These are phyloP conservation scores for Penicillium sp. DNA, from an alignment of 2,329 filamentous ascomycete genomes.

Conservation along the genomic window DNA sequence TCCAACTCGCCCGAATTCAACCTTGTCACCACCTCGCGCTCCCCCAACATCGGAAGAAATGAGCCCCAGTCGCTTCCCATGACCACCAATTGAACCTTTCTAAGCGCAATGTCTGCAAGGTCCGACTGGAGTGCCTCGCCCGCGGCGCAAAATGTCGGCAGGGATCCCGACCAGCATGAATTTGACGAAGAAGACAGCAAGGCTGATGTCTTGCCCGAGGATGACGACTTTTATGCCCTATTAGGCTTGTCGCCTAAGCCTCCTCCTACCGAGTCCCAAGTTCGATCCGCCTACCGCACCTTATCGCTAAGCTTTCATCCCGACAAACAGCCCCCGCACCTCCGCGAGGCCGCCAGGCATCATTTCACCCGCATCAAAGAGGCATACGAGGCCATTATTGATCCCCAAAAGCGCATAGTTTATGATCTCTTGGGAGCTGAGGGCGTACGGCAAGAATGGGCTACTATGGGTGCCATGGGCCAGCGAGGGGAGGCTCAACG, in stretches of 20 bases:
- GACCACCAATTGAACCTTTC: neutral
- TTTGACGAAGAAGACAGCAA: conserved; percentile 26
- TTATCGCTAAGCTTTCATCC: conserved; percentile 43
- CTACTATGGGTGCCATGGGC: conserved; percentile 30
- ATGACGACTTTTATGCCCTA: conserved; percentile 41
- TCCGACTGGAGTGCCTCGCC: conserved; percentile 3
- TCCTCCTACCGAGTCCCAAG: conserved; percentile 38
- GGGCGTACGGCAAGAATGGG: conserved; percentile 39
- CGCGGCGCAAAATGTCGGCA: conserved; percentile 13
- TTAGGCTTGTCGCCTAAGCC: conserved; percentile 37
- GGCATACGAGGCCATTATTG: conserved; percentile 41
- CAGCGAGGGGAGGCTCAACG: conserved; percentile 25
- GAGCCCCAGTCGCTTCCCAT: conserved; percentile 4
- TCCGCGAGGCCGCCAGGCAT: conserved; percentile 33
- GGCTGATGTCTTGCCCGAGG: conserved; percentile 27
- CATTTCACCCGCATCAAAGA: conserved; percentile 38
- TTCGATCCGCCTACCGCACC: conserved; percentile 42
- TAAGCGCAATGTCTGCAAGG: conserved; percentile 3
- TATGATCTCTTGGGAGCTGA: conserved; percentile 42
- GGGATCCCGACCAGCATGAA: conserved; percentile 16
- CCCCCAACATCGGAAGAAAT: conserved; percentile 7
- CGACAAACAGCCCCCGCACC: conserved; percentile 40
- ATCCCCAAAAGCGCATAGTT: conserved; percentile 39
- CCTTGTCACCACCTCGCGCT: conserved; percentile 7
- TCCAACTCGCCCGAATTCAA: conserved; percentile 4